Percentiles rank a stretch among this genome's conserved stretches.
phyloP scores from a whole-genome alignment of 2,329 filamentous ascomycete genomes.

The Colletotrichum cereale region DNA sequence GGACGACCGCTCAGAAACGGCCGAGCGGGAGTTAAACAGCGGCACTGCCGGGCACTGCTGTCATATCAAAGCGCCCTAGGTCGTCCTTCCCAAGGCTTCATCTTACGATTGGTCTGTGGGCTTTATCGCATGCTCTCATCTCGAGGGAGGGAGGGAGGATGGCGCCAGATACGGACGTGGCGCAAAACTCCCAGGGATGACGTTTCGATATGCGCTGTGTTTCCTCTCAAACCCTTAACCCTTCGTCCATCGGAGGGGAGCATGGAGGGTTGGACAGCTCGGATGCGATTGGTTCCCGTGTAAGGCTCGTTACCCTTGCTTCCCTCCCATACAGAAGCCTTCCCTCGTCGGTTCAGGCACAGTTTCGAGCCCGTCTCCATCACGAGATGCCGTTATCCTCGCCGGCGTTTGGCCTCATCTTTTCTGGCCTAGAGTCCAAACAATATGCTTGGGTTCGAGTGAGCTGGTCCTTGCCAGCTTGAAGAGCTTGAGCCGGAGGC shows the following conservation, averaged over 20 bases:
- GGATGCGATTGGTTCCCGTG: constrained; percentile 34
- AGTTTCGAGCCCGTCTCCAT: constrained; percentile 37
- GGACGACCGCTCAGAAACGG: constrained; percentile 20
- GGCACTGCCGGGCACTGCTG: background rate
- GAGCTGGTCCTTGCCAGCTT: background rate
- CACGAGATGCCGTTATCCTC: constrained; percentile 23
- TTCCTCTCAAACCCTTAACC: constrained; percentile 5
- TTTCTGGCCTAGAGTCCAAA: constrained; percentile 20
- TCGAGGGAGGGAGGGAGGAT: background rate
- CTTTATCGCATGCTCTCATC: background rate
- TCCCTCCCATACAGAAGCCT: constrained; percentile 25
- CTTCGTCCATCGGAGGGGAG: background rate
- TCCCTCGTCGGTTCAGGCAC: constrained; percentile 25
- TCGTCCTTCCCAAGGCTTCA: constrained; percentile 6
- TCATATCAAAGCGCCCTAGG: background rate
- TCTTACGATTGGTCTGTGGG: constrained; percentile 10
- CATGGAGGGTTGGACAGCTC: background rate
- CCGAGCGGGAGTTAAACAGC: constrained; percentile 30
- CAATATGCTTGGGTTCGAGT: constrained; percentile 23
- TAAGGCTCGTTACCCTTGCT: constrained; percentile 6
- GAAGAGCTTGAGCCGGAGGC: background rate
- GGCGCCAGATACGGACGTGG: constrained; percentile 17
- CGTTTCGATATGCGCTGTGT: constrained; percentile 36
- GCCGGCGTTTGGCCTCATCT: constrained; percentile 39
- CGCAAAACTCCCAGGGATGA: constrained; percentile 34